Evolutionary conservation across 768 basidiomycete species (phyloP).

Genomic region (Chlorophyllum brunneum): DNA sequence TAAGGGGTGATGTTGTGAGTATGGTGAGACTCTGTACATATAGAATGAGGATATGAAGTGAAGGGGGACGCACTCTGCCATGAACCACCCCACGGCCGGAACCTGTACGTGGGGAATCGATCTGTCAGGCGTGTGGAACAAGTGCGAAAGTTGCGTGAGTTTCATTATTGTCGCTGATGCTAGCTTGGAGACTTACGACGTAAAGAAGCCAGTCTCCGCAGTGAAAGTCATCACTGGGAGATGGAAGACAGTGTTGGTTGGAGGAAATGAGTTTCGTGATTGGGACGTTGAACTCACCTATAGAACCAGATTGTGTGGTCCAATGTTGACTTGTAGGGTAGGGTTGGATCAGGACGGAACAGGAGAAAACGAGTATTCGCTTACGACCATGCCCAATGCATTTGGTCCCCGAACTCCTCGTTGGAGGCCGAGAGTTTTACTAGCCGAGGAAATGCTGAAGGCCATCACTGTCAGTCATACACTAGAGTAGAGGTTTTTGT

Average conservation of each 20-base stretch:
- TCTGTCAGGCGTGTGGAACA: constrained; percentile 32
- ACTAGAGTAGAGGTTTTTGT: not conserved
- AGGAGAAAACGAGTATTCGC: constrained; percentile 21
- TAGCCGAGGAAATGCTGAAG: constrained; percentile 52
- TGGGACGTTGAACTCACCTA: constrained; percentile 45
- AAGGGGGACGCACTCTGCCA: constrained; percentile 56
- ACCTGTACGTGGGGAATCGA: constrained; percentile 58
- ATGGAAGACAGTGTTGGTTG: not conserved
- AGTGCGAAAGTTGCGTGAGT: constrained; percentile 12
- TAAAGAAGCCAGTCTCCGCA: constrained; percentile 82
- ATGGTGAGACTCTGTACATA: not conserved
- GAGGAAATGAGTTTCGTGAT: not conserved
- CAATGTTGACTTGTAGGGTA: constrained; percentile 51
- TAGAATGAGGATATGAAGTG: not conserved
- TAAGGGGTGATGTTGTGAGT: not conserved
- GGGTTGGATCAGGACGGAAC: not conserved
- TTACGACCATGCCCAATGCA: constrained; percentile 57
- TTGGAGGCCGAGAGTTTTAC: constrained; percentile 51
- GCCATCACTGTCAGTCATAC: constrained; percentile 12
- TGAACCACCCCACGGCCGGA: constrained; percentile 68
- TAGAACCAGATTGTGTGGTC: constrained; percentile 84
- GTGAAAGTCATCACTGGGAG: constrained; percentile 61
- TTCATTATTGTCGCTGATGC: constrained; percentile 10
- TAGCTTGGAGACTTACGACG: constrained; percentile 43
- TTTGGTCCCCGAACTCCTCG: constrained; percentile 46